phyloP scores from a whole-genome alignment of 1,139 yeast species.

The Pneumocystis wakefieldiae region DNA sequence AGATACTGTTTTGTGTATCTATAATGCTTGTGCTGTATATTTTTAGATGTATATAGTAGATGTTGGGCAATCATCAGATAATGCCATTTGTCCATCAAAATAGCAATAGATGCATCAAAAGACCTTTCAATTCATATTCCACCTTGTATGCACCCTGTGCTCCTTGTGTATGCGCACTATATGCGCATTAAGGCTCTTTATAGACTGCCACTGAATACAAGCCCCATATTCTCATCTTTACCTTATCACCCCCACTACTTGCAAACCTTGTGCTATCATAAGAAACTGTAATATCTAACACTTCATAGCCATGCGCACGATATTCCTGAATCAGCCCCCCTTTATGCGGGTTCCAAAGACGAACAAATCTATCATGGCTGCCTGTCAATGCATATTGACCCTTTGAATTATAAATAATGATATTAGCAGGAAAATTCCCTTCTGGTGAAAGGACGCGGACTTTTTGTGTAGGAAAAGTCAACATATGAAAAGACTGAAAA shows the following conservation, averaged over 20 bases:
- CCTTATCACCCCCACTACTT: conserved; percentile 27
- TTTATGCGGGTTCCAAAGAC: conserved; percentile 22
- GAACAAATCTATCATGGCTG: conserved; percentile 23
- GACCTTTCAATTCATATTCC: no score
- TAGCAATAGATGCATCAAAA: no score
- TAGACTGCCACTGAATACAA: background rate
- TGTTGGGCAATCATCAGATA: no score
- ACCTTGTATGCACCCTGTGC: background rate
- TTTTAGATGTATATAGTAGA: no score
- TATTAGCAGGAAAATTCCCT: conserved; percentile 10
- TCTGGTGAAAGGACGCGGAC: background rate
- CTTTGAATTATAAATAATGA: conserved; percentile 20
- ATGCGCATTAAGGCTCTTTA: background rate
- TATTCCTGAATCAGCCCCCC: conserved; percentile 12
- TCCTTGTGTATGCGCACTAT: no score
- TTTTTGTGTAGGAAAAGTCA: background rate
- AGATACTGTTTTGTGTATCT: no score
- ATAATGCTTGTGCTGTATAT: no score
- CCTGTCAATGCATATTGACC: conserved; percentile 24
- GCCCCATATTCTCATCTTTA: conserved; percentile 3
- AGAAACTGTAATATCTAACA: conserved; percentile 22
- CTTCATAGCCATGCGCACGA: conserved; percentile 22
- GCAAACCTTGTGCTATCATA: conserved; percentile 23
- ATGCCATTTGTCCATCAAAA: no score
- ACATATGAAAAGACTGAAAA: background rate